Evolutionary conservation across 805 yeast genomes (phyloP), one percentile per base, ranked within the genome.

Genomic region (Candida koratica): DNA sequence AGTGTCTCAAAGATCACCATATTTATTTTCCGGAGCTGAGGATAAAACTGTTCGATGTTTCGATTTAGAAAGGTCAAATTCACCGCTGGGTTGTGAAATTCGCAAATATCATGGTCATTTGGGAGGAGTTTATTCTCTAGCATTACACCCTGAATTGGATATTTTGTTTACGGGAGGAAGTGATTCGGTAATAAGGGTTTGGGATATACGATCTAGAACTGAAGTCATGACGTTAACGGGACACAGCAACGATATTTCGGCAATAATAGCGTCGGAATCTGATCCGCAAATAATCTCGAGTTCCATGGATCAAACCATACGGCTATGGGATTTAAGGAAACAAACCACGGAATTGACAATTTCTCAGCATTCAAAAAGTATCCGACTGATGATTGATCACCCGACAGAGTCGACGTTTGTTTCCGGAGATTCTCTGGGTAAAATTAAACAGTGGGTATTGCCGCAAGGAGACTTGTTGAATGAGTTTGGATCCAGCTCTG

Each of bases 71-170:
- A 75, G 79, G 51, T 86, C 89, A 49, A 77, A 77, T 47, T 77
- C 85, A 2, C 43, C 56, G 1, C 51, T 61, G 10, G 73, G 73
- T 8, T 62, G 69, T 42, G 67, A 64, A 46, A 75, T 88, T 4
- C 67, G 97, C 38, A 87, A 88, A 49, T 93, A 86, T 58, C 94
- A 89, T 60, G 99, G 98, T 3, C 98, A 93, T 61, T 67, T 86
- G 17, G 85, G 95, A 19, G 94, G 95, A 4, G 85, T 93, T 2
- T 87, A 86, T 51, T 70, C 94, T 0, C 68, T 89, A 28, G 90
- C 80, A 39, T 55, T 88, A 11, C 97, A 90, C 55, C 97, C 97
- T 0, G 85, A 87, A 3, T 60, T 89, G 17, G 95, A 89, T 48
- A 61, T 90, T 6, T 58, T 88, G 10, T 85, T 83, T 6, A 83